These are phyloP conservation scores for Moringa oleifera DNA, from an alignment of 345 rosid genomes.

Conservation along the genomic window DNA sequence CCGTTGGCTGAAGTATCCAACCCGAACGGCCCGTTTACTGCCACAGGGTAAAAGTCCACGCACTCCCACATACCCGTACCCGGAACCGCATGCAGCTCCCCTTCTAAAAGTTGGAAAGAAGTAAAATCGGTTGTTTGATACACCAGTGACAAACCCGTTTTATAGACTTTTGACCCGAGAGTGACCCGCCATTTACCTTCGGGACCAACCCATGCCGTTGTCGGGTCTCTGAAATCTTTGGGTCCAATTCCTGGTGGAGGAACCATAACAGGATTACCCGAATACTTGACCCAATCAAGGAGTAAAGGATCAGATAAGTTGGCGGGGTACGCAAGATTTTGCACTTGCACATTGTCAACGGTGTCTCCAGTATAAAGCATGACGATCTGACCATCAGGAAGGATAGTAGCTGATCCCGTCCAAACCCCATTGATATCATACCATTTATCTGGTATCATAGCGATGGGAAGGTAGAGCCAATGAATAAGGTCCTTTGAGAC, in stretches of 20 bases:
- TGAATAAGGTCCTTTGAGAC: slow-evolving; percentile 83
- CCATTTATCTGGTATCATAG: slow-evolving; percentile 72
- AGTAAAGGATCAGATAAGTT: slow-evolving; percentile 83
- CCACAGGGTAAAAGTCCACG: slow-evolving; percentile 84
- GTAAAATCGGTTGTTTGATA: slow-evolving; percentile 65
- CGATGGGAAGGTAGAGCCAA: slow-evolving; percentile 82
- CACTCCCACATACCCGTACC: slow-evolving; percentile 99
- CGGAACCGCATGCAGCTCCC: slow-evolving; percentile 58
- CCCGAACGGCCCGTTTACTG: slow-evolving; percentile 41
- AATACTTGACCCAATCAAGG: slow-evolving; percentile 65
- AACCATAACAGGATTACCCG: slow-evolving; percentile 69
- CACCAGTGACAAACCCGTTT: slow-evolving; percentile 59
- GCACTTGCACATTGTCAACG: slow-evolving; percentile 58
- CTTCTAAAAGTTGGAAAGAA: slow-evolving; percentile 33
- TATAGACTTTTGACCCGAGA: slow-evolving; percentile 57
- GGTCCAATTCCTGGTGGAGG: slow-evolving; percentile 63
- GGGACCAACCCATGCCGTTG: slow-evolving; percentile 72
- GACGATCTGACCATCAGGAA: slow-evolving; percentile 53
- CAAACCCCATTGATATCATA: slow-evolving; percentile 76
- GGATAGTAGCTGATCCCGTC: slow-evolving; percentile 91
- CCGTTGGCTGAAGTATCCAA: slow-evolving; percentile 68
- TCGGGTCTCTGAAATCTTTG: slow-evolving; percentile 79
- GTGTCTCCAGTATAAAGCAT: slow-evolving; percentile 87
- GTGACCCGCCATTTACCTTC: slow-evolving; percentile 63
- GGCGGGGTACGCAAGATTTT: slow-evolving; percentile 81